These are phyloP conservation scores for Henningerozyma blattae DNA, from an alignment of 805 yeast species.

Conservation along the genomic window DNA sequence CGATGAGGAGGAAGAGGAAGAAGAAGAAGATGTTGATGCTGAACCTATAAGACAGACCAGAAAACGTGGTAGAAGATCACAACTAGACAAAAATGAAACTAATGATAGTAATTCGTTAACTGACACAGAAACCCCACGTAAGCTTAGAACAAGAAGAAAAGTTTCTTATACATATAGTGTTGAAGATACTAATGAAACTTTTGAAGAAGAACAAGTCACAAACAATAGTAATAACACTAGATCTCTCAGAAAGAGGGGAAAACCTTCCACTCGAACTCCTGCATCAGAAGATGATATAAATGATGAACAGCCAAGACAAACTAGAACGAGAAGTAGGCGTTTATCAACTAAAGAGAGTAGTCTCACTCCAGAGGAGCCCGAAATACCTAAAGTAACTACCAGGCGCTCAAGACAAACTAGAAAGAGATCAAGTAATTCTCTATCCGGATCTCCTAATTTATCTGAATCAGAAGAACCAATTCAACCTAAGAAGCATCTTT, in stretches of 20 bases:
- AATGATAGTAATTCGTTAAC: no score
- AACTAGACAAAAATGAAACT: no score
- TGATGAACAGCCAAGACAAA: constrained; percentile 15
- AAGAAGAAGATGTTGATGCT: constrained; percentile 10
- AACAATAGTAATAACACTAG: no score
- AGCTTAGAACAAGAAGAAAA: constrained; percentile 20
- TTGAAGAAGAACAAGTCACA: not conserved
- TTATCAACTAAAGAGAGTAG: constrained; percentile 7
- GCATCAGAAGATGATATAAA: constrained; percentile 21
- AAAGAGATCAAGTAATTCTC: constrained; percentile 25
- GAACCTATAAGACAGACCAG: not conserved
- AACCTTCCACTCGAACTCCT: no score
- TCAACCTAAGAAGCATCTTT: constrained; percentile 5
- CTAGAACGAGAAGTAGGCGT: constrained; percentile 10
- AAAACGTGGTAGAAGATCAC: not conserved
- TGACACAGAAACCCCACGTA: no score
- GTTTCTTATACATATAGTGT: no score
- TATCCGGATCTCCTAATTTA: no score
- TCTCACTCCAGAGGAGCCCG: constrained; percentile 8
- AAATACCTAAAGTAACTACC: no score
- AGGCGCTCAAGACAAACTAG: constrained; percentile 15
- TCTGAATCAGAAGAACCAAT: constrained; percentile 17
- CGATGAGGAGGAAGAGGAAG: constrained; percentile 22
- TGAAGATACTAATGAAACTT: no score
- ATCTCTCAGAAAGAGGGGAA: no score